Base-by-base conservation (phyloP, 116 monocot species). In the Zostera marina region DNA sequence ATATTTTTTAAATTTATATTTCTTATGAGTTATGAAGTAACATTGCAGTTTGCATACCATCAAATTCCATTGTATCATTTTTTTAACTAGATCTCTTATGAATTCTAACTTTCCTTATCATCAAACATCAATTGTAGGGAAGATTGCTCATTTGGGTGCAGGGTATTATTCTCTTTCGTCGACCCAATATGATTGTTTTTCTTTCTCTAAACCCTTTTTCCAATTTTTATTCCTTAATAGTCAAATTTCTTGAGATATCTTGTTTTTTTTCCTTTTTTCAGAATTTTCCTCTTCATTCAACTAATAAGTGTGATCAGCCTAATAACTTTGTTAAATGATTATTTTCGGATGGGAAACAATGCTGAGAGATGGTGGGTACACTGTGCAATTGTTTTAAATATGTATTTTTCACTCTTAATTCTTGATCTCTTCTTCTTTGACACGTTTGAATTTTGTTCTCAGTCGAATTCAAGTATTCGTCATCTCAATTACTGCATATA, bases 201-300 rank as follows among this genome's bases (percentile, higher is more conserved):
- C 32, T 32, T 32, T 32, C 32, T 0, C n/a, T n/a, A 45, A 24
- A 21, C 16, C 43, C 11, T 56, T 8, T 11, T 32, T 25, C 38
- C 56, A 11, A 17, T 41, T 12, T 58, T 17, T 17, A 42, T 13
- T 4, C 3, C 20, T 59, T 11, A 44, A 4, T 41, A 9, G 43
- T 17, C 14, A 19, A 21, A 43, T 54, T 14, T 12, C 11, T 9
- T 10, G 22, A 14, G 32, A 32, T 32, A 46, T 3, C 44, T 57
- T 7, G n/a, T 46, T 57, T 44, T 22, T n/a, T 22, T 42, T 52
- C n/a, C 16, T 24, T 39, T 16, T 71, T 74, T 43, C 79, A 93
- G 93, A 66, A 68, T 73, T 23, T 93, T 93, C 71, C 81, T 93
- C 20, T 47, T 93, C 26, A 81, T 93, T 68, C 93, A 93, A 59